Evolutionary conservation across 352 stramenopile genomes (phyloP), one percentile per base, ranked within the genome.

Genomic region (Globisporangium mamillatum): DNA sequence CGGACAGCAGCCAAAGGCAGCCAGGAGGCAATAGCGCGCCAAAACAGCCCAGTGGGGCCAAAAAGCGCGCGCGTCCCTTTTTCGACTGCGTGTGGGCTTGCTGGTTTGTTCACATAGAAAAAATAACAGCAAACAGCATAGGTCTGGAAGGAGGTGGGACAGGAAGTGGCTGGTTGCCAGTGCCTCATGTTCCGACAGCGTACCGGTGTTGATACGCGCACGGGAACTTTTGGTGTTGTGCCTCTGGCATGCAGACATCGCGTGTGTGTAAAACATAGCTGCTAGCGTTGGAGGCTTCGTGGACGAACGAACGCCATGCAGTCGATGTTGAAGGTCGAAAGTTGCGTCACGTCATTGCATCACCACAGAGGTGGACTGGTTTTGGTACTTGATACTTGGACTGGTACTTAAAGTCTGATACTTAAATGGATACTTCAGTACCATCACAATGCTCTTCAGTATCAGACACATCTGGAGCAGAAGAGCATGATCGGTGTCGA

Each of bases 61-160:
- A 67, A 68, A 71, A 71, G 66, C 66, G 66, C 66, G 66, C 22
- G 44, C 36, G 54, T 36, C 36, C 27, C 27, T 48, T 66, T 34
- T 66, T 32, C 25, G 61, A 41, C 36, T 10, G 8, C 36, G 6
- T 7, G 25, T 27, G 7, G 22, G 22, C 29, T 1, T 6, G 24
- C 46, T 46, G 36, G 9, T 27, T 44, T 5, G 29, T 5, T 16
- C 18, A 52, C n/a, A 50, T 16, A 44, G 1, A 44, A 20, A n/a
- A 50, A 20, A 50, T 4, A 50, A 48, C 4, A 22, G 18, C 44
- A 50, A 16, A 8, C 14, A n/a, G 44, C 16, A 50, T 16, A 50
- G 16, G n/a, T 22, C 9, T 22, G 14, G 18, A 29, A 60, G 14
- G 18, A 65, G 44, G 41, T n/a, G 24, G 27, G 29, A 61, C 29